Percentiles rank a stretch among this genome's conserved stretches.
Evolutionary conservation across 768 basidiomycete species (phyloP).

Genomic region (Boletellus ananas): DNA sequence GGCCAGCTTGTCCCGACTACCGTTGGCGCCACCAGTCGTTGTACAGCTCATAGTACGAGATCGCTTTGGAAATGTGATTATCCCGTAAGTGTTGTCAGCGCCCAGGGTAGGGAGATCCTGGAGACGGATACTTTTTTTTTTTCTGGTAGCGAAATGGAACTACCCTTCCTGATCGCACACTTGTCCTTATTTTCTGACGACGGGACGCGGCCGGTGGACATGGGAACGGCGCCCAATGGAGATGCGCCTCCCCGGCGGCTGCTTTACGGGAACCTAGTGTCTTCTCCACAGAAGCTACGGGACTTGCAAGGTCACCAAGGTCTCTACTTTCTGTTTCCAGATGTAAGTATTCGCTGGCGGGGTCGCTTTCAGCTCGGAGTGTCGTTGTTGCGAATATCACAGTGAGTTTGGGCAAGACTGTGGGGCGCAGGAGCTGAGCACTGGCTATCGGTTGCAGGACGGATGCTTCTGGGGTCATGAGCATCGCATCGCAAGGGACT

Average conservation of each 20-base stretch:
- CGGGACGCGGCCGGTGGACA: slow-evolving; percentile 59
- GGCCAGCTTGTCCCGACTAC: slow-evolving; percentile 70
- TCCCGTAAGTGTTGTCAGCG: slow-evolving; percentile 60
- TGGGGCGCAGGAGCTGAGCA: slow-evolving; percentile 13
- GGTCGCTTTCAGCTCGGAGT: slow-evolving; percentile 76
- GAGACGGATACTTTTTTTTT: slow-evolving; percentile 20
- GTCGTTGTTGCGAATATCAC: slow-evolving; percentile 68
- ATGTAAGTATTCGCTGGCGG: slow-evolving; percentile 78
- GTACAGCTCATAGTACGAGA: slow-evolving; percentile 76
- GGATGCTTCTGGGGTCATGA: slow-evolving; percentile 49
- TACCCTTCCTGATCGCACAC: slow-evolving; percentile 85
- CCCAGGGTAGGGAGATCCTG: slow-evolving; percentile 18
- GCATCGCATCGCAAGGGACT: slow-evolving; percentile 55
- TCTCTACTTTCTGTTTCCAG: slow-evolving; percentile 88
- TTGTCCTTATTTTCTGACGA: slow-evolving; percentile 71
- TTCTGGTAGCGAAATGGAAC: slow-evolving; percentile 67
- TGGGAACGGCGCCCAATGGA: slow-evolving; percentile 49
- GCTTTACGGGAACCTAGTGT: slow-evolving; percentile 83
- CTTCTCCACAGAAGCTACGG: slow-evolving; percentile 73
- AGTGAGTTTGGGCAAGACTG: slow-evolving; percentile 45
- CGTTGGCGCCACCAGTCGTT: slow-evolving; percentile 80
- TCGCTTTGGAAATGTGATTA: slow-evolving; percentile 61
- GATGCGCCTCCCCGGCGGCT: slow-evolving; percentile 51
- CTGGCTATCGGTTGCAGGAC: slow-evolving; percentile 32
- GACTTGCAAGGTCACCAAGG: slow-evolving; percentile 78